A percentile compares a stretch with the other conserved stretches of the same genome.
These are phyloP conservation scores for Carallia pectinifolia DNA, from an alignment of 345 rosid genomes.

Conservation along the genomic window DNA sequence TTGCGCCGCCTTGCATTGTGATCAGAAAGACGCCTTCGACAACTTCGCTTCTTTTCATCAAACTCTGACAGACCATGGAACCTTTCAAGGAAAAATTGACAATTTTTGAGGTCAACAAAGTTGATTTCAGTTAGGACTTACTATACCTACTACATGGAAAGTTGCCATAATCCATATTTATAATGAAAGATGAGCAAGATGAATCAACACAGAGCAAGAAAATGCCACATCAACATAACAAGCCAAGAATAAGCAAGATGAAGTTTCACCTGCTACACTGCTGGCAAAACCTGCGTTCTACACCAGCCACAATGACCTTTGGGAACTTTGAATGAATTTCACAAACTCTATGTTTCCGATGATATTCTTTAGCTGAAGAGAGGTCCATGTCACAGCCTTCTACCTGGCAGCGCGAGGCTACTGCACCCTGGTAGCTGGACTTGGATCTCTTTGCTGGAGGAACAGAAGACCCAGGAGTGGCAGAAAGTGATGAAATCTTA, in stretches of 20 bases:
- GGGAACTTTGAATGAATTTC: constrained; percentile 77
- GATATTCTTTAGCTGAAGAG: constrained; percentile 78
- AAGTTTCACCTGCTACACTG: constrained; percentile 85
- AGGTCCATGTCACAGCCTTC: constrained; percentile 85
- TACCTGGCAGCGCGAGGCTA: constrained; percentile 62
- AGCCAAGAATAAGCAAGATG: neutral
- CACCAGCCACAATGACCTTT: constrained; percentile 69
- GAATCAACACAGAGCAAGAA: constrained; percentile 1
- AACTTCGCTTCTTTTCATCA: constrained; percentile 92
- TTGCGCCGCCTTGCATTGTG: constrained; percentile 99
- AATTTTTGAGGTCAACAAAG: neutral
- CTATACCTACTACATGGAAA: neutral
- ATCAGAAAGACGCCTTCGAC: constrained; percentile 85
- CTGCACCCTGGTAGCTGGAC: constrained; percentile 41
- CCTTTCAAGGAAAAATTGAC: constrained; percentile 40
- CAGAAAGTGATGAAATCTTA: constrained; percentile 42
- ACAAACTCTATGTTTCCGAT: constrained; percentile 81
- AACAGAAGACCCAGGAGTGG: constrained; percentile 38
- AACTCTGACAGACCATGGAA: constrained; percentile 85
- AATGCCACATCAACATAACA: neutral
- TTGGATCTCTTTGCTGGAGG: constrained; percentile 64
- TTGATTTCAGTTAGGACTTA: neutral
- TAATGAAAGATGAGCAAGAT: constrained; percentile 4
- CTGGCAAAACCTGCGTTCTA: constrained; percentile 93
- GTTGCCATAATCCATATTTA: neutral